These are phyloP conservation scores for Heterobasidion occidentale DNA, from an alignment of 1,284 basidiomycete species.

Conservation along the genomic window DNA sequence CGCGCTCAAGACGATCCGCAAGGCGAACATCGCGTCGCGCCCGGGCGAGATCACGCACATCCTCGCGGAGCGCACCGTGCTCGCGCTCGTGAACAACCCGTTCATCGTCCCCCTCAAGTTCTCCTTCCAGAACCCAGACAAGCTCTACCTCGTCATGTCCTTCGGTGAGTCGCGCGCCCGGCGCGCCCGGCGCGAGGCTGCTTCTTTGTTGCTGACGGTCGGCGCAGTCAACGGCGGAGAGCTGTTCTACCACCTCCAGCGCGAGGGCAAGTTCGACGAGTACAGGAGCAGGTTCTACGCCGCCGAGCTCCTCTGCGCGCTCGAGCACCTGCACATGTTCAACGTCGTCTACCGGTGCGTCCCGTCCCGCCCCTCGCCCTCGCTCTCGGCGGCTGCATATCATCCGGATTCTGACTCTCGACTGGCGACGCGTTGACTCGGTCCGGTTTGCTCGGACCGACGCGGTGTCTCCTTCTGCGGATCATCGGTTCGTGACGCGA, in stretches of 20 bases:
- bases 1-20: slow-evolving; percentile 97
- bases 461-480: no score
- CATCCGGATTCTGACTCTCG: background rate
- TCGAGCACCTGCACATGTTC: slow-evolving; percentile 96
- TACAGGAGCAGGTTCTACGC: slow-evolving; percentile 93
- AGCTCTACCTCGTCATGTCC: slow-evolving; percentile 95
- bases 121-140: slow-evolving; percentile 97
- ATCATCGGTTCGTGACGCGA: no score
- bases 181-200: slow-evolving; percentile 1
- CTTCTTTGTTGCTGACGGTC: background rate
- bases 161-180: slow-evolving; percentile 49
- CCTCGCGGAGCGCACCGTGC: slow-evolving; percentile 92
- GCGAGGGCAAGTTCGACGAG: slow-evolving; percentile 96
- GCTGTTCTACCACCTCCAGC: slow-evolving; percentile 95
- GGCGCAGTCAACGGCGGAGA: slow-evolving; percentile 89
- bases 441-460: no score
- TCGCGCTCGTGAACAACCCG: slow-evolving; percentile 96
- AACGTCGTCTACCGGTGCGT: slow-evolving; percentile 93
- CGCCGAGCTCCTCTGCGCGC: slow-evolving; percentile 87
- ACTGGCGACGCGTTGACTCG: background rate
- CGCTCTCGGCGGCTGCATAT: background rate
- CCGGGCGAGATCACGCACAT: slow-evolving; percentile 98
- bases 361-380: background rate
- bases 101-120: slow-evolving; percentile 99
- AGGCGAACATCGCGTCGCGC: slow-evolving; percentile 96